Base-by-base conservation (phyloP, 306 rosid species). In the Potentilla sterilis region DNA sequence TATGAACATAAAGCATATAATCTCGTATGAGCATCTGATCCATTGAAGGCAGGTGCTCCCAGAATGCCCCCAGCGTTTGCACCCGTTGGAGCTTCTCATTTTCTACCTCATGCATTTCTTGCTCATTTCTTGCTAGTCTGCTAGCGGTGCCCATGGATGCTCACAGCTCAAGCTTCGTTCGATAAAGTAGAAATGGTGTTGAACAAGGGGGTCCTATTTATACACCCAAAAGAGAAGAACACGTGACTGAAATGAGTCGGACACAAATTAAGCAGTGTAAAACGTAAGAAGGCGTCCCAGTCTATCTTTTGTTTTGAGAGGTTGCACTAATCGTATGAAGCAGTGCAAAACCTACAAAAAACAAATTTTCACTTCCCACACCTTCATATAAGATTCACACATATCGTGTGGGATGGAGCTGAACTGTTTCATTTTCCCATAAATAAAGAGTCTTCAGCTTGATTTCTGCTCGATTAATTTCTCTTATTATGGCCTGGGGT, bases 41-140 rank as follows among this genome's bases (percentile, higher is more conserved):
- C 6, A 49, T 48, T 9, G 18, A 15, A 51, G 75, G 47, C 34
- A 51, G 0, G 40, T 71, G 61, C 32, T 71, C 75, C 75, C 75
- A 71, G 63, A 71, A 51, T 13, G 35, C 44, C 12, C 63, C 63
- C 62, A 71, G 16, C 21, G n/a, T 51, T 19, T 35, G 48, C 47
- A 32, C 35, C 34, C 28, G 46, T 51, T 35, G 75, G 19, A 71
- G 47, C 47, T 19, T 51, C 63, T 71, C 47, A 10, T 51, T 37
- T 49, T 51, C 75, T 13, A 52, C 75, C 44, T 49, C 47, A 18
- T n/a, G 41, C 10, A 51, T 48, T 11, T 71, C 75, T 34, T 37
- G 63, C 18, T 71, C 63, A 71, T 32, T 51, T 71, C 61, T 71
- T 28, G 28, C 28, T 28, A 28, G 28, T 28, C 28, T 28, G 28